These are phyloP conservation scores for Reutealis trisperma DNA, from an alignment of 345 rosid genomes.

Conservation along the genomic window DNA sequence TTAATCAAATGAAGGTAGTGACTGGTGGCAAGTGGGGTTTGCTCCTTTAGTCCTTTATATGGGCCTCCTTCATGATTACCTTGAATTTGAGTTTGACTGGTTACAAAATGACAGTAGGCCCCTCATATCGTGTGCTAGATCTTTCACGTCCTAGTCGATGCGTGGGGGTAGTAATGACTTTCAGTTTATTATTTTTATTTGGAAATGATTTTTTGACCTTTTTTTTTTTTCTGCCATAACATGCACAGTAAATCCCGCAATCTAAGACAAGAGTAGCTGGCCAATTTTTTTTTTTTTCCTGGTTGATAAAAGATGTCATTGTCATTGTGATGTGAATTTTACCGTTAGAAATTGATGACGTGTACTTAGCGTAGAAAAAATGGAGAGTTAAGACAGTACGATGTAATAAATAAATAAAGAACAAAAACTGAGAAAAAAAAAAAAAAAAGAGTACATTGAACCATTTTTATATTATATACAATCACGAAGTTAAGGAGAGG, in stretches of 20 bases:
- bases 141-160: neutral
- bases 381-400: too few relatives aligned
- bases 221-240: neutral
- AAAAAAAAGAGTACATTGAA: too few relatives aligned
- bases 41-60: neutral
- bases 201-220: too few relatives aligned
- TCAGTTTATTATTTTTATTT: neutral
- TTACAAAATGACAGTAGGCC: conserved; percentile 10
- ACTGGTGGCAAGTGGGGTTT: conserved; percentile 4
- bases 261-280: neutral
- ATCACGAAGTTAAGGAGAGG: too few relatives aligned
- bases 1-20: neutral
- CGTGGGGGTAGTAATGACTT: conserved; percentile 10
- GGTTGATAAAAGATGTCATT: neutral
- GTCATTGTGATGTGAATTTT: neutral
- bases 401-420: too few relatives aligned
- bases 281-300: neutral
- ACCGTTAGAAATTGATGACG: neutral
- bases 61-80: neutral
- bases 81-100: conserved; percentile 10
- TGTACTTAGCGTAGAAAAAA: too few relatives aligned
- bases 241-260: neutral
- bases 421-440: too few relatives aligned
- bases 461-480: too few relatives aligned
- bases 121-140: neutral